Conservation (phyloP, 768 basidiomycete genomes). For the Hirschioporus abietinus region DNA sequence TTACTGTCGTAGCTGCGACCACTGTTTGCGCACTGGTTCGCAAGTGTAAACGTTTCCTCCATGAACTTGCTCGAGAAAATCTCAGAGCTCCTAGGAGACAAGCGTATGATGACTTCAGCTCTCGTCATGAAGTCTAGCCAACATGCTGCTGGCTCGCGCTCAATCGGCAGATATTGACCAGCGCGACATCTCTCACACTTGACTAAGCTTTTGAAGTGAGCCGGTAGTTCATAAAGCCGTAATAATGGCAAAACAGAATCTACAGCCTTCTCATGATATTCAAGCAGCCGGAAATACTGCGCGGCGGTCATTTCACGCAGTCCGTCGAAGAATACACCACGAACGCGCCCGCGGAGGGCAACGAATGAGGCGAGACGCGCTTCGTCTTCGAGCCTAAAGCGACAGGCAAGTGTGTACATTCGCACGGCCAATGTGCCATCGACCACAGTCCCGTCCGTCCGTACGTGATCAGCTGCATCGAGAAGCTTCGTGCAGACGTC, state of each 20-base stretch:
- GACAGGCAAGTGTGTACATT: slow-evolving; percentile 40
- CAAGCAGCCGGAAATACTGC: not conserved
- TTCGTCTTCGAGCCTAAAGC: slow-evolving; percentile 41
- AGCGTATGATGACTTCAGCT: not conserved
- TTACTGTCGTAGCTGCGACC: not conserved
- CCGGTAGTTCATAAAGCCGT: not conserved
- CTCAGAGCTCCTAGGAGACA: not conserved
- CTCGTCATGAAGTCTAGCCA: not conserved
- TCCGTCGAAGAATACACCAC: not conserved
- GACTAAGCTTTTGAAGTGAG: too few relatives aligned
- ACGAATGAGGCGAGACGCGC: slow-evolving; percentile 27
- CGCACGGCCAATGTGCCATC: slow-evolving; percentile 22
- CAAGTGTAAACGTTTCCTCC: not conserved
- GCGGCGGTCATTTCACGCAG: not conserved
- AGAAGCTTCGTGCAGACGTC: slow-evolving; percentile 26
- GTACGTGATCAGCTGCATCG: slow-evolving; percentile 7
- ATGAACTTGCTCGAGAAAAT: not conserved
- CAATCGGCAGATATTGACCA: too few relatives aligned
- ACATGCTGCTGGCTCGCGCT: not conserved
- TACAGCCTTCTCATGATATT: not conserved
- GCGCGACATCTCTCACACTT: too few relatives aligned
- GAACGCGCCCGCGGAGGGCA: not conserved
- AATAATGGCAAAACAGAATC: not conserved
- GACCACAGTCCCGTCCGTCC: not conserved
- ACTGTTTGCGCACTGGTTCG: not conserved